Conservation (phyloP, 768 basidiomycete genomes). For the Tulasnella sp. region DNA sequence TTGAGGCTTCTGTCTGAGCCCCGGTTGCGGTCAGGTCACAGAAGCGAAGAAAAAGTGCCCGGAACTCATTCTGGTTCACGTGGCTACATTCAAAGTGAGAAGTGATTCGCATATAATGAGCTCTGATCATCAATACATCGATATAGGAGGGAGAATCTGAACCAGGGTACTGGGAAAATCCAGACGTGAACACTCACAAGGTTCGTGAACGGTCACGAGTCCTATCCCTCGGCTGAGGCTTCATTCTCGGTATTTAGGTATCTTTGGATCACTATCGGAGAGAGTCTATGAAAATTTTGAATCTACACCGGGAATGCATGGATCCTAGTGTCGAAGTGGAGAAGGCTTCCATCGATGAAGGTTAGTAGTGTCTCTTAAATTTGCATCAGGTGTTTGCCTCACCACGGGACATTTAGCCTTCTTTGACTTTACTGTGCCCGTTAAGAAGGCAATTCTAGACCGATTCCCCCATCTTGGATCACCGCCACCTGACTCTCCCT, state of each 20-base stretch:
- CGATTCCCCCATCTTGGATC: constrained; percentile 71
- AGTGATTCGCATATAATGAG: background rate
- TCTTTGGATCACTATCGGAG: constrained; percentile 89
- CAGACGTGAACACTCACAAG: constrained; percentile 89
- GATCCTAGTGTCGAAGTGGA: constrained; percentile 86
- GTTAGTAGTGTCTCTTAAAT: background rate
- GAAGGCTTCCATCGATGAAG: constrained; percentile 94
- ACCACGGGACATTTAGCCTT: constrained; percentile 50
- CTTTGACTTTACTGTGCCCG: constrained; percentile 80
- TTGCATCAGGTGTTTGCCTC: background rate
- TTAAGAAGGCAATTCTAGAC: constrained; percentile 68
- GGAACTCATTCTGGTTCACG: constrained; percentile 78
- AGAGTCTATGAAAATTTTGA: constrained; percentile 83
- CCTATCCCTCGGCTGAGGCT: background rate
- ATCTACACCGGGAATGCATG: constrained; percentile 67
- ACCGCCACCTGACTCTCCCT: constrained; percentile 62
- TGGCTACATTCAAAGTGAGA: constrained; percentile 72
- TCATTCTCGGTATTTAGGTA: constrained; percentile 47
- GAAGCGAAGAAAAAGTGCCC: constrained; percentile 87
- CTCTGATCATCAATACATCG: background rate
- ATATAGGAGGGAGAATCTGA: constrained; percentile 65
- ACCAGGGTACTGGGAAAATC: constrained; percentile 88
- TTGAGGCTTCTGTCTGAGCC: constrained; percentile 12
- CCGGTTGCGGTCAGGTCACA: constrained; percentile 35
- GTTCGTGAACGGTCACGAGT: constrained; percentile 41